These are phyloP conservation scores for Claviceps quebecensis DNA, from an alignment of 2,329 filamentous ascomycete genomes.

Conservation along the genomic window DNA sequence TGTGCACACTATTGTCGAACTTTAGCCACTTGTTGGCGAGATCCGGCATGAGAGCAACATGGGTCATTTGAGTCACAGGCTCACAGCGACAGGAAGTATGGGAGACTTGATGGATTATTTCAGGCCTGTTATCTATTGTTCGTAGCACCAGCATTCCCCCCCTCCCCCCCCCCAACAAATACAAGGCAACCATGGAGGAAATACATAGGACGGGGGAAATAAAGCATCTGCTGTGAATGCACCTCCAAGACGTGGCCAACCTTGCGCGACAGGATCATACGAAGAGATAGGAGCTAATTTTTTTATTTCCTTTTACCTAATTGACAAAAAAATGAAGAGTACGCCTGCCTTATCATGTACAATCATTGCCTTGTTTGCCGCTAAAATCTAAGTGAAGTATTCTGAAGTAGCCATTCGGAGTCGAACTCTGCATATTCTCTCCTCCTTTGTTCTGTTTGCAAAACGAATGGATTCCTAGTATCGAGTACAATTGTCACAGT, in stretches of 20 bases:
- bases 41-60: not conserved
- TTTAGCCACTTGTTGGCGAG: too few species aligned
- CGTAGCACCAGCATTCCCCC: not conserved
- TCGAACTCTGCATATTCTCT: not conserved
- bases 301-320: too few species aligned
- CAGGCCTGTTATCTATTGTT: not conserved
- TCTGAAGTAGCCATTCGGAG: not conserved
- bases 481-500: not conserved
- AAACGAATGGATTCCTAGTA: not conserved
- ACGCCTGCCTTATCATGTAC: too few species aligned
- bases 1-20: too few species aligned
- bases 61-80: not conserved
- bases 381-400: not conserved
- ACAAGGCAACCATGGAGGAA: not conserved
- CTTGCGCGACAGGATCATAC: not conserved
- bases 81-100: not conserved
- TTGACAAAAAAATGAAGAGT: not conserved
- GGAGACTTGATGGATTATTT: not conserved
- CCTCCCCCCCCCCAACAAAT: not conserved
- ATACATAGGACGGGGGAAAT: not conserved
- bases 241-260: slow-evolving; percentile 1
- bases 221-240: not conserved
- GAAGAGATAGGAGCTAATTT: too few species aligned
- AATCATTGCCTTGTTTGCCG: not conserved
- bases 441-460: not conserved